A percentile compares a stretch with the other conserved stretches of the same genome.
These are phyloP conservation scores for Vachellia collinsii DNA, from an alignment of 306 rosid genomes.

Conservation along the genomic window DNA sequence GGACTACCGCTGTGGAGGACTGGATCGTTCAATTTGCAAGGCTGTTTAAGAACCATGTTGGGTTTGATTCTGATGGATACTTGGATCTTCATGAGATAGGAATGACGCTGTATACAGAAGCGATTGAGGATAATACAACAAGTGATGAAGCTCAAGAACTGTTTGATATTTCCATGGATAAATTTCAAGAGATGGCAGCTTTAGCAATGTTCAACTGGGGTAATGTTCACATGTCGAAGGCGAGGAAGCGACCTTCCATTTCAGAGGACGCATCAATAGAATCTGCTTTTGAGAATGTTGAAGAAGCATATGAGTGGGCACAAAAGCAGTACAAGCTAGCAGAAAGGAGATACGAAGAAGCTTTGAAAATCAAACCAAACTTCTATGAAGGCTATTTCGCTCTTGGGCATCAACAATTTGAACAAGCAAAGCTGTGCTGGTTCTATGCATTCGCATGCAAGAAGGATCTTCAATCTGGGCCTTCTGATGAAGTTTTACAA, in stretches of 20 bases:
- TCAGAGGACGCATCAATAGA: slow-evolving; percentile 69
- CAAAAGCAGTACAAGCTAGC: slow-evolving; percentile 71
- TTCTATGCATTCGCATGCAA: slow-evolving; percentile 60
- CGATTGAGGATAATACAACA: slow-evolving; percentile 78
- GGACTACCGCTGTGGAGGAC: slow-evolving; percentile 61
- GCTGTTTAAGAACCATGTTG: slow-evolving; percentile 94
- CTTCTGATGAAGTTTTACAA: slow-evolving; percentile 69
- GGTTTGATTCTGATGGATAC: slow-evolving; percentile 84
- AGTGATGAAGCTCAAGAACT: slow-evolving; percentile 77
- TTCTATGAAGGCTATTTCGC: slow-evolving; percentile 89
- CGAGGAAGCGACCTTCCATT: slow-evolving; percentile 61
- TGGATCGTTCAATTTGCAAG: slow-evolving; percentile 95
- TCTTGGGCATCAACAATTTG: slow-evolving; percentile 87
- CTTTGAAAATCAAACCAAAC: slow-evolving; percentile 70
- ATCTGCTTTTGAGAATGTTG: slow-evolving; percentile 50
- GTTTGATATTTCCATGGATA: slow-evolving; percentile 77
- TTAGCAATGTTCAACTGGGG: slow-evolving; percentile 95
- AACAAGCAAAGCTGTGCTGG: slow-evolving; percentile 91
- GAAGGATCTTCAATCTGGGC: slow-evolving; percentile 48
- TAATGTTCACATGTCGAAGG: slow-evolving; percentile 82
- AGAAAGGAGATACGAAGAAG: slow-evolving; percentile 71
- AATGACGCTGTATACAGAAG: slow-evolving; percentile 81
- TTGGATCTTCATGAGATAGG: slow-evolving; percentile 90
- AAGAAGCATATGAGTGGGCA: slow-evolving; percentile 76
- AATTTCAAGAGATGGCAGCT: slow-evolving; percentile 94